Base-by-base conservation (phyloP, 2,329 filamentous ascomycete genomes). In the Diaporthe humulicola region DNA sequence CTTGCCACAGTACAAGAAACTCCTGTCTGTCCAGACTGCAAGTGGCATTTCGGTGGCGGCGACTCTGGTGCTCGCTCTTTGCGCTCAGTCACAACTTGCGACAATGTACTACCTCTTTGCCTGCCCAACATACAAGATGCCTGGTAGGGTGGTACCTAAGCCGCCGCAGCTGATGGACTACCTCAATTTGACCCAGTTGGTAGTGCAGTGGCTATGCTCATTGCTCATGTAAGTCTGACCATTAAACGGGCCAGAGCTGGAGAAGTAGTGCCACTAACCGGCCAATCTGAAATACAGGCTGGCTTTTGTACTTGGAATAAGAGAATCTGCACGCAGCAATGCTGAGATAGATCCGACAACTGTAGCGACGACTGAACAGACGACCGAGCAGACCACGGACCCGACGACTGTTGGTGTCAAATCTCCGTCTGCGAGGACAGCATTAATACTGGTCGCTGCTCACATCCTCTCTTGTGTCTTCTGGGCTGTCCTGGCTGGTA, bases 131-230 rank as follows among this genome's bases (percentile, higher is more conserved):
- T 64, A 64, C 58, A 64, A 64, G 25, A 30, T 15, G 4, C 3
- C 12, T 45, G 58, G 38, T 2, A 6, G 1, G 25, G 38, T 64
- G 15, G 22, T 64, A 45, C 58, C 58, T 38, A 15, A 45, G 3
- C 58, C 58, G n/a, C 58, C 58, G 22, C 38, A n/a, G 58, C 58
- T 64, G 38, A 64, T 64, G 38, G 38, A 64, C 25, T 64, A 42
- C n/a, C 58, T 64, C 58, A 64, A 45, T 22, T 19, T 64, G 38
- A 25, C 25, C 25, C 58, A 64, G 25, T 8, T 64, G 15, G 38
- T 64, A 42, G 14, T 45, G 25, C 58, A 64, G 45, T 45, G 38
- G 58, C 38, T 64, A 22, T 64, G 58, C 25, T 64, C 38, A 15
- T 42, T 64, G 58, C 9, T 64, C 38, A 1, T 30, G 58, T 64